Conservation (phyloP, 139 green algal genomes). For the Chlorella ohadii region DNA sequence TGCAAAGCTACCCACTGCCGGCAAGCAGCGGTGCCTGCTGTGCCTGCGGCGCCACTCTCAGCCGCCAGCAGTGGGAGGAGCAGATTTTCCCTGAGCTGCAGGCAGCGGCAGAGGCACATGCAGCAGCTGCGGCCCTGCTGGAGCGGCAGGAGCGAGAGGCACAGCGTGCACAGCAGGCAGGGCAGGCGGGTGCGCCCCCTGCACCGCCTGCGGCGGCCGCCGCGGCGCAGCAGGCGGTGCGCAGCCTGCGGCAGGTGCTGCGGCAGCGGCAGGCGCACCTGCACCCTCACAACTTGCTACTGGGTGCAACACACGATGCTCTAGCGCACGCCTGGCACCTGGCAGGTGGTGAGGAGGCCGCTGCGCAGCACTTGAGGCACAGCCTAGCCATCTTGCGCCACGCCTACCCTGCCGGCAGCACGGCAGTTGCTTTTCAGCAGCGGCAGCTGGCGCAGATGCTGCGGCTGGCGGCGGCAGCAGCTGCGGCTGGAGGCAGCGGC, state of each 20-base stretch:
- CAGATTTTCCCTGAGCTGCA: neutral
- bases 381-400: constrained; percentile 6
- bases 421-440: constrained; percentile 10
- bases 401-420: constrained; percentile 20
- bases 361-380: constrained; percentile 28
- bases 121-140: neutral
- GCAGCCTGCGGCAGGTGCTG: constrained; percentile 20
- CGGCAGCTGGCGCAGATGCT: constrained; percentile 19
- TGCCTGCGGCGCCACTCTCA: constrained; percentile 3
- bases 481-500: neutral
- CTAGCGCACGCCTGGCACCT: constrained; percentile 26
- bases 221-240: neutral
- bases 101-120: neutral
- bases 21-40: constrained; percentile 16
- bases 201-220: too few relatives aligned
- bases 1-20: constrained; percentile 9
- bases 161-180: neutral
- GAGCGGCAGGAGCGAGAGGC: neutral
- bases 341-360: constrained; percentile 1
- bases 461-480: constrained; percentile 1
- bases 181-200: too few relatives aligned
- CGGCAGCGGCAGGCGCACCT: constrained; percentile 18
- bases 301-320: constrained; percentile 32
- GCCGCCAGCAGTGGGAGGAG: neutral
- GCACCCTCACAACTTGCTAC: constrained; percentile 32